phyloP scores from a whole-genome alignment of 257 asterid species.

The Nyctanthes arbortristis region DNA sequence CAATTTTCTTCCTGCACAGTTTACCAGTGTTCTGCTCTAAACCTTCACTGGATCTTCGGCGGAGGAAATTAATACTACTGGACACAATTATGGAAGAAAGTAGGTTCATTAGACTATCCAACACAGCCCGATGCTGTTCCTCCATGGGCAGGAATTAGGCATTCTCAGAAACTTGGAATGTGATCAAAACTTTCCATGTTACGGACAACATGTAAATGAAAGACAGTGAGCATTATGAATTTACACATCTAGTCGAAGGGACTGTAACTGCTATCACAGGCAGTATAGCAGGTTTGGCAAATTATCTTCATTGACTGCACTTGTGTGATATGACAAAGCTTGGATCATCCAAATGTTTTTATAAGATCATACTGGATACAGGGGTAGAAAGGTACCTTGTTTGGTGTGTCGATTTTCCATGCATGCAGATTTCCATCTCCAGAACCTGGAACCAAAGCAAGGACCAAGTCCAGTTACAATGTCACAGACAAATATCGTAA shows the following conservation, averaged over 20 bases:
- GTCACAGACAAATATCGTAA: not conserved
- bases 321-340: not conserved
- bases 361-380: not conserved
- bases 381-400: slow-evolving; percentile 44
- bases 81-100: not conserved
- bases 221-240: not conserved
- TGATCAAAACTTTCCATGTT: not conserved
- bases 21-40: not conserved
- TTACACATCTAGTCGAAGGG: not conserved
- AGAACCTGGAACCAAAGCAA: slow-evolving; percentile 59
- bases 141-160: not conserved
- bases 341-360: not conserved
- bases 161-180: not conserved
- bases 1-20: not conserved
- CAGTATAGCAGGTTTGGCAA: not conserved
- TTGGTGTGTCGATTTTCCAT: slow-evolving; percentile 71
- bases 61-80: not conserved
- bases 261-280: not conserved
- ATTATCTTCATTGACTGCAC: not conserved
- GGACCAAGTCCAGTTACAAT: slow-evolving; percentile 4
- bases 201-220: not conserved
- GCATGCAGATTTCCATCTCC: slow-evolving; percentile 89
- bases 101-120: not conserved
- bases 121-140: too few species aligned
- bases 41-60: not conserved